Conservation (phyloP, 768 basidiomycete genomes). For the Suillus subalutaceus region DNA sequence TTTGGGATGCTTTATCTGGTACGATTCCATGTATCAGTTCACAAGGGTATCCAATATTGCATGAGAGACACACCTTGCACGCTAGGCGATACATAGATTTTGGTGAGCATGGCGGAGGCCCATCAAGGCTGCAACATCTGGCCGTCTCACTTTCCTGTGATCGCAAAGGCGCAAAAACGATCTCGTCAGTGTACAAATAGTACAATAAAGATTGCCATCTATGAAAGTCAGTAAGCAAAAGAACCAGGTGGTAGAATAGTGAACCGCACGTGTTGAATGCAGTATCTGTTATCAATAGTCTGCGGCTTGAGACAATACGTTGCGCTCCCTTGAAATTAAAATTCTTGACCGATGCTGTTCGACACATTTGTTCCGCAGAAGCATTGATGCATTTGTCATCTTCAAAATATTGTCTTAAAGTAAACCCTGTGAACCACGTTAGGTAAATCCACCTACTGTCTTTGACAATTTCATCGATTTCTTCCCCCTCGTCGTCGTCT, state of each 20-base stretch:
- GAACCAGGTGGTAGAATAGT: background rate
- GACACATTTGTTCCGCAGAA: too few relatives aligned
- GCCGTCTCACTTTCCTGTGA: constrained; percentile 12
- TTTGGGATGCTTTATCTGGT: constrained; percentile 23
- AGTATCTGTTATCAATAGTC: constrained; percentile 15
- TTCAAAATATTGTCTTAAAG: too few relatives aligned
- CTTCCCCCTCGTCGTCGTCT: too few relatives aligned
- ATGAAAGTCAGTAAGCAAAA: background rate
- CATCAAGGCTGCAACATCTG: background rate
- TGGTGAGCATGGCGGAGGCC: constrained; percentile 29
- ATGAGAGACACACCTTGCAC: constrained; percentile 27
- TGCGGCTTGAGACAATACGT: too few relatives aligned
- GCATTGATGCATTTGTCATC: too few relatives aligned
- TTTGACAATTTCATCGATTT: too few relatives aligned
- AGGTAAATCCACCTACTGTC: too few relatives aligned
- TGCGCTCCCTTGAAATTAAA: too few relatives aligned
- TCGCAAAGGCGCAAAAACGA: constrained; percentile 31
- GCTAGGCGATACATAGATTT: constrained; percentile 44
- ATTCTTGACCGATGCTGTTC: too few relatives aligned
- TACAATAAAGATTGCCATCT: constrained; percentile 38
- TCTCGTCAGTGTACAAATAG: constrained; percentile 36
- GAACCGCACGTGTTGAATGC: constrained; percentile 12
- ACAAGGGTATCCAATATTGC: background rate
- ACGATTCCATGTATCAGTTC: background rate
- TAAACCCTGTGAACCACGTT: too few relatives aligned